These are phyloP conservation scores for Holtermanniella nyarrowii DNA, from an alignment of 768 basidiomycete genomes.

Conservation along the genomic window DNA sequence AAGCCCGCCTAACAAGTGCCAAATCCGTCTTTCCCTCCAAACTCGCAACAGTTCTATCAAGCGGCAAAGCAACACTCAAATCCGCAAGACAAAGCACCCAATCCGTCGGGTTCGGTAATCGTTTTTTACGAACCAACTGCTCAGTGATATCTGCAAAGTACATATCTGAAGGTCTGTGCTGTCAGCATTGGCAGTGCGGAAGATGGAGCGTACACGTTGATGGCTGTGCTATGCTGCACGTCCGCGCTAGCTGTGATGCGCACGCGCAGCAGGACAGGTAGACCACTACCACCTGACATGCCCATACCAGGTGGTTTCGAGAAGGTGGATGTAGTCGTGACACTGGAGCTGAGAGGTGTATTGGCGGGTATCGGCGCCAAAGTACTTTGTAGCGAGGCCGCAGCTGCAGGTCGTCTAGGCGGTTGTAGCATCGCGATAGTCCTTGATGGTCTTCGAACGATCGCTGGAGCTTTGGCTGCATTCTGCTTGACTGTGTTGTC, in stretches of 20 bases:
- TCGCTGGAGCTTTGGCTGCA: slow-evolving; percentile 54
- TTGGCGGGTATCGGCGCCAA: background rate
- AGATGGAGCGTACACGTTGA: slow-evolving; percentile 63
- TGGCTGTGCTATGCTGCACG: slow-evolving; percentile 75
- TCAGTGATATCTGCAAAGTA: slow-evolving; percentile 96
- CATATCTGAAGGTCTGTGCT: slow-evolving; percentile 63
- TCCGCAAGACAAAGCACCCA: slow-evolving; percentile 48
- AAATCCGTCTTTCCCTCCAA: slow-evolving; percentile 78
- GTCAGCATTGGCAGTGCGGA: slow-evolving; percentile 39
- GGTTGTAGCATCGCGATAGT: slow-evolving; percentile 52
- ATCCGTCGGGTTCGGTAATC: slow-evolving; percentile 23
- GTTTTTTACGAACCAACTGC: slow-evolving; percentile 42
- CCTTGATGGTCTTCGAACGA: slow-evolving; percentile 70
- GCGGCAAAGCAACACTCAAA: slow-evolving; percentile 55
- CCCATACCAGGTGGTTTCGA: background rate
- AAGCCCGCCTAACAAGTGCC: slow-evolving; percentile 64
- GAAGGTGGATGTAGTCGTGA: background rate
- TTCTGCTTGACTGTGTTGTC: slow-evolving; percentile 63
- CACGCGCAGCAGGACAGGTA: slow-evolving; percentile 59
- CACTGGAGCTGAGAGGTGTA: background rate
- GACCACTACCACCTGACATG: background rate
- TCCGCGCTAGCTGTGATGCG: slow-evolving; percentile 71
- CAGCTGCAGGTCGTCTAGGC: slow-evolving; percentile 3
- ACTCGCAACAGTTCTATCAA: slow-evolving; percentile 93
- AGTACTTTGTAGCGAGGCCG: slow-evolving; percentile 44